Evolutionary conservation across 495 filamentous ascomycete genomes (phyloP), one percentile per base, ranked within the genome.

Genomic region (Penicillium ucsense): DNA sequence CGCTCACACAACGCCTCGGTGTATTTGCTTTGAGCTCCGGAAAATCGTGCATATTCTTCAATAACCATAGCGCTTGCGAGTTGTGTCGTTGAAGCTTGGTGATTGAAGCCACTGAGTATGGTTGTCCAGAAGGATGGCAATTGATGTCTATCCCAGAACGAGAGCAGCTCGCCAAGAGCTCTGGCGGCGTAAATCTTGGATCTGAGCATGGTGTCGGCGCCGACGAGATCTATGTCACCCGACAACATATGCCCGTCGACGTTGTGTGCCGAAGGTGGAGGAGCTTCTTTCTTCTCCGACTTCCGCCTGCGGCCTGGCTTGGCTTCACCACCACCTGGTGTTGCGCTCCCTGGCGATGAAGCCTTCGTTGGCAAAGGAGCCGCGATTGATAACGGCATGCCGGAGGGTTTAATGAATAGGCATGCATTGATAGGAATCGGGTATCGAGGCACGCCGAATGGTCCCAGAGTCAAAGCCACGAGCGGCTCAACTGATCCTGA

Each of bases 211-310:
- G 81, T 83, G 46, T 98, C 94, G 42, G 83, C 72, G 39, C 94
- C 90, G 30, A 97, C 89, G 37, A 98, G 71, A 54, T 98, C 92
- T 45, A 96, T 83, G 59, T 98, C 92, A 38, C 92, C 92, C 56
- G 89, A 86, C 66, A 98, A 88, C 88, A 98, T 96, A 57, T 94
- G 89, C 11, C 88, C 92, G 60, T 98, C 92, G 34, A 98, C 88
- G 62, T 98, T 95, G 64, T 98, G 94, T 4, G 82, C 75, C 9
- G 83, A 81, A 29, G 70, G 66, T 1, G 79, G 60, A 29, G 78
- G 67, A n/a, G 86, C 80, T 52, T 90, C 85, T 38, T 84, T 82
- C 73, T 87, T 91, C 33, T 89, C 86, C 0, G 83, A 84, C 59
- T 88, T 90, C 53, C 87, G 81, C 32, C 88, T 79, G 46, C 85